These are phyloP conservation scores for Sclerotinia minor DNA, from an alignment of 2,329 filamentous ascomycete genomes.

Conservation along the genomic window DNA sequence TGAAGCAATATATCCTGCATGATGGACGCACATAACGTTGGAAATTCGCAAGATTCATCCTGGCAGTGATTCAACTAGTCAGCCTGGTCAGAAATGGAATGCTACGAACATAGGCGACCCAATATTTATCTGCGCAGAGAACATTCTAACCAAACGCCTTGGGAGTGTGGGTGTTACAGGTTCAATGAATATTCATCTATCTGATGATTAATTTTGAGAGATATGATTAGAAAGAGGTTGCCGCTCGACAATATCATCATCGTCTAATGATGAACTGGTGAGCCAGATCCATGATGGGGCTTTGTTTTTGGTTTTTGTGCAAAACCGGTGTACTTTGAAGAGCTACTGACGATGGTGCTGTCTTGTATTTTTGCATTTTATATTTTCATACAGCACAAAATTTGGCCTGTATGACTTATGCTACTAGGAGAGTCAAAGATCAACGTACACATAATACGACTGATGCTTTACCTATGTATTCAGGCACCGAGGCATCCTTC, in stretches of 20 bases:
- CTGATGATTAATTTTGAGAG: background rate
- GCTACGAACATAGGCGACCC: too few species aligned
- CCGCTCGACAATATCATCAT: background rate
- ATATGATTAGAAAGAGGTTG: background rate
- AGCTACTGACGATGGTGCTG: background rate
- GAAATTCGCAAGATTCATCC: too few species aligned
- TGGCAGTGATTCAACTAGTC: too few species aligned
- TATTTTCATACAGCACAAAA: background rate
- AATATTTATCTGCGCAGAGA: too few species aligned
- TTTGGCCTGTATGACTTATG: background rate
- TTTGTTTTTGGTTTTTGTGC: too few species aligned
- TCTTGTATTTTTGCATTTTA: background rate
- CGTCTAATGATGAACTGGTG: background rate
- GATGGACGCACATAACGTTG: too few species aligned
- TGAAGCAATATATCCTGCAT: too few species aligned
- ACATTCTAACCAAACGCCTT: background rate
- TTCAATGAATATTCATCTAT: background rate
- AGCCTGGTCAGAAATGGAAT: too few species aligned
- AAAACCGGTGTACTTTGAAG: background rate
- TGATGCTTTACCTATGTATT: background rate
- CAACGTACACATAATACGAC: background rate
- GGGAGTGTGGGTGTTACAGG: background rate
- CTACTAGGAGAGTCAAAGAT: background rate
- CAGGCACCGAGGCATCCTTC: background rate
- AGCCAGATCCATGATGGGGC: background rate